phyloP scores from a whole-genome alignment of 1,284 basidiomycete species.

The Mycena sp. region DNA sequence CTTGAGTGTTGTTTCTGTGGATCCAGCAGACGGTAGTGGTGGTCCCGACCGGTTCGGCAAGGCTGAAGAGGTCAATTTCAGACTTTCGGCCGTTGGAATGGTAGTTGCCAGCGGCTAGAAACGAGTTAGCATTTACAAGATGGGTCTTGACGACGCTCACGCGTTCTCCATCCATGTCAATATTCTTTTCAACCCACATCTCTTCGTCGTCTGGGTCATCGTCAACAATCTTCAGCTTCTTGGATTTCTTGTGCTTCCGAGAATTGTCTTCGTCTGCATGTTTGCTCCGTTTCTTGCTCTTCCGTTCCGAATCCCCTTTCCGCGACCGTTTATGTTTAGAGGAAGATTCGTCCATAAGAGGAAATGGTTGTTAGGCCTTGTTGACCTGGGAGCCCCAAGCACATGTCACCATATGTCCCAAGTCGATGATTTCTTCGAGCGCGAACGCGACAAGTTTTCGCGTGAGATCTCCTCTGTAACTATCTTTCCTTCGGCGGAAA shows the following conservation, averaged over 20 bases:
- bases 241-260: conserved; percentile 45
- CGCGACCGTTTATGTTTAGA: conserved; percentile 35
- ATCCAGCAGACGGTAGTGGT: conserved; percentile 52
- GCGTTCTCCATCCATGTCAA: conserved; percentile 77
- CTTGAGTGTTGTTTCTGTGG: conserved; percentile 61
- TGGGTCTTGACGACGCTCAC: conserved; percentile 51
- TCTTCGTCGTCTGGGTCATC: conserved; percentile 73
- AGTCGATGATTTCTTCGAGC: no score
- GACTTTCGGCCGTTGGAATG: conserved; percentile 83
- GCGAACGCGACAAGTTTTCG: conserved; percentile 77
- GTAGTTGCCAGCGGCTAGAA: conserved; percentile 68
- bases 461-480: conserved; percentile 75
- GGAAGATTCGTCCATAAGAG: conserved; percentile 35
- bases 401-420: no score
- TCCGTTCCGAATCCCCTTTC: conserved; percentile 51
- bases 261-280: conserved; percentile 48
- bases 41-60: conserved; percentile 52
- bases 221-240: conserved; percentile 62
- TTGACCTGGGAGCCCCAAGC: no score
- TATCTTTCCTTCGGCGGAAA: neutral
- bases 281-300: conserved; percentile 61
- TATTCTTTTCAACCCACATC: conserved; percentile 90
- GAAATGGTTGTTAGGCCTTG: conserved; percentile 4
- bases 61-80: conserved; percentile 73
- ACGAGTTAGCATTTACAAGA: neutral